These are phyloP conservation scores for Epicoccum sorghinum DNA, from an alignment of 2,329 filamentous ascomycete genomes.

Conservation along the genomic window DNA sequence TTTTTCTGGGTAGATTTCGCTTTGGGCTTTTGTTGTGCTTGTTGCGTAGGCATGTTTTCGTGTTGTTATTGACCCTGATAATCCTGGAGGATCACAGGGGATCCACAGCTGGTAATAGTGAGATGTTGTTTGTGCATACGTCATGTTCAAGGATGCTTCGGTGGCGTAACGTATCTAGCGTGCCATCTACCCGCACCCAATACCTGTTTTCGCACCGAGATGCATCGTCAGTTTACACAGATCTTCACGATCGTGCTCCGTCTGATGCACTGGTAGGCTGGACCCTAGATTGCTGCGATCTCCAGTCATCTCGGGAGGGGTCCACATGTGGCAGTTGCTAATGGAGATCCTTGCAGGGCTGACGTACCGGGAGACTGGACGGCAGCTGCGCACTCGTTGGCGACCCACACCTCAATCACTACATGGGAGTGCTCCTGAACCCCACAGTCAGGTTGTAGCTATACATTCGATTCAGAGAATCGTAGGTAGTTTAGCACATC, in stretches of 20 bases:
- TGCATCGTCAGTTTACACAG: constrained; percentile 5
- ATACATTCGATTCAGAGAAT: too few relatives aligned
- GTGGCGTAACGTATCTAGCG: constrained; percentile 12
- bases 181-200: constrained; percentile 5
- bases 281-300: background rate
- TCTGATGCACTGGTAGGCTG: background rate
- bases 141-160: constrained; percentile 16
- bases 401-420: too few relatives aligned
- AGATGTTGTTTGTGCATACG: constrained; percentile 1
- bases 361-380: background rate
- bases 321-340: background rate
- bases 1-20: constrained; percentile 8
- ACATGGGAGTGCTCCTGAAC: too few relatives aligned
- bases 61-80: background rate
- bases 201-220: constrained; percentile 13
- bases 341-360: background rate
- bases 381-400: too few relatives aligned
- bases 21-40: constrained; percentile 12
- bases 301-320: background rate
- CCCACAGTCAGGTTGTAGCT: too few relatives aligned
- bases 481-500: too few relatives aligned
- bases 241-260: constrained; percentile 5
- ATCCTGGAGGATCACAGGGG: background rate
- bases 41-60: background rate
- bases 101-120: constrained; percentile 3